A percentile compares a stretch with the other conserved stretches of the same genome.
phyloP scores from a whole-genome alignment of 352 stramenopile species.

The Phytopythium montanum region DNA sequence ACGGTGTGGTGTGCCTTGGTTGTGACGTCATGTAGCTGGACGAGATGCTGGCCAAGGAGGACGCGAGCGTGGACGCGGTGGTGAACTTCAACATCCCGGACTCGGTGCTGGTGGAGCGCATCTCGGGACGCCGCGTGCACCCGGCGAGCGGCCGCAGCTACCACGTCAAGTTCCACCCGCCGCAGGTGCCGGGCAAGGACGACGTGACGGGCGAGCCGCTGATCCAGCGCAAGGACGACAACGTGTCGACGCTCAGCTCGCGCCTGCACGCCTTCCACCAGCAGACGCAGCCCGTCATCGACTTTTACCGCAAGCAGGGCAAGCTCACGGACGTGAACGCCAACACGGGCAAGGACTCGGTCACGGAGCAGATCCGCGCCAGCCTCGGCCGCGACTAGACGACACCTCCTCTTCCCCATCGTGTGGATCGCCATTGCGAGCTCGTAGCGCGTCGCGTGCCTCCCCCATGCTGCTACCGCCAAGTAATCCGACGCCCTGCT shows the following conservation, averaged over 20 bases:
- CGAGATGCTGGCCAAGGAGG: conserved; percentile 90
- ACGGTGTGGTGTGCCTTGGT: not conserved
- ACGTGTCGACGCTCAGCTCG: conserved; percentile 89
- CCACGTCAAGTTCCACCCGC: conserved; percentile 97
- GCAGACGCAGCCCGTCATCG: conserved; percentile 96
- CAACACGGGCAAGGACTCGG: conserved; percentile 78
- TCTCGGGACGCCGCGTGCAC: conserved; percentile 96
- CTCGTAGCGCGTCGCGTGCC: not conserved
- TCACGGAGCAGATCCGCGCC: conserved; percentile 82
- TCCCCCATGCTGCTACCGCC: not conserved
- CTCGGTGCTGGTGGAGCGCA: conserved; percentile 94
- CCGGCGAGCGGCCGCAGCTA: conserved; percentile 94
- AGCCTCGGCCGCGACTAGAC: conserved; percentile 71
- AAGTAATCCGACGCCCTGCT: not conserved
- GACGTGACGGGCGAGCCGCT: conserved; percentile 95
- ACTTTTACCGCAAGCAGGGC: conserved; percentile 84
- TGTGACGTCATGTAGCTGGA: conserved; percentile 74
- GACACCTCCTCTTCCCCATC: conserved; percentile 10
- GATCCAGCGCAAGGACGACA: conserved; percentile 98
- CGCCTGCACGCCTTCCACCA: conserved; percentile 95
- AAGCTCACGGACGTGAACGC: conserved; percentile 91
- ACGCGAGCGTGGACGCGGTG: conserved; percentile 87
- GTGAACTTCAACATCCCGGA: conserved; percentile 97
- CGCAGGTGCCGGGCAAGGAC: conserved; percentile 86
- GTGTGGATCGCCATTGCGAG: not conserved